Evolutionary conservation across 306 rosid species (phyloP).

Genomic region (Dryas octopetala): DNA sequence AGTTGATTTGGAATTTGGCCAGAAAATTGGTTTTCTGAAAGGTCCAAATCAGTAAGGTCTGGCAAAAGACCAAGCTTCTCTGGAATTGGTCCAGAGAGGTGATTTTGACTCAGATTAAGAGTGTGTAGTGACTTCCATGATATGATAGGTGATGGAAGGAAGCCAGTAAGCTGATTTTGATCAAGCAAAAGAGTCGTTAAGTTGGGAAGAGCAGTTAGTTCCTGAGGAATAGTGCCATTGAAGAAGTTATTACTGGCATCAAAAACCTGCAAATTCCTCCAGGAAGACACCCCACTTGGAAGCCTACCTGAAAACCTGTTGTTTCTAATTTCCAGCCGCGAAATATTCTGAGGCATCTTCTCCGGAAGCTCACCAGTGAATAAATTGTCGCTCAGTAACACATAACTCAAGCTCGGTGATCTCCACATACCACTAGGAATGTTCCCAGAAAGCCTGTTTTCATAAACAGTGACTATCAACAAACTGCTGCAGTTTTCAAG

Average conservation of each 20-base stretch:
- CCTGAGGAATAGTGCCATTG: slow-evolving; percentile 58
- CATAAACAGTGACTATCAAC: slow-evolving; percentile 17
- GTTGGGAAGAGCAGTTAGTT: slow-evolving; percentile 40
- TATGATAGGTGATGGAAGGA: slow-evolving; percentile 41
- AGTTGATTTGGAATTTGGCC: slow-evolving; percentile 54
- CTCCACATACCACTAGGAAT: slow-evolving; percentile 78
- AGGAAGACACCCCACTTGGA: slow-evolving; percentile 53
- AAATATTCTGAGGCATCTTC: slow-evolving; percentile 38
- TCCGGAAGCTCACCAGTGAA: slow-evolving; percentile 61
- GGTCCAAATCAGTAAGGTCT: slow-evolving; percentile 48
- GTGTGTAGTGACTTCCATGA: slow-evolving; percentile 44
- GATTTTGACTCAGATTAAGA: slow-evolving; percentile 51
- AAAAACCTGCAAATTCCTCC: slow-evolving; percentile 44
- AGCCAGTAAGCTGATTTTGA: slow-evolving; percentile 47
- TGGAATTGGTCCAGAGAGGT: slow-evolving; percentile 52
- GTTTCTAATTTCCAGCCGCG: slow-evolving; percentile 42
- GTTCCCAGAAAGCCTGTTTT: slow-evolving; percentile 48
- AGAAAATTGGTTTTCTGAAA: slow-evolving; percentile 62
- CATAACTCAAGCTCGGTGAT: slow-evolving; percentile 22
- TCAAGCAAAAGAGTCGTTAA: slow-evolving; percentile 42
- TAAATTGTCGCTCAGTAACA: slow-evolving; percentile 41
- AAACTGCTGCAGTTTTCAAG: slow-evolving; percentile 56
- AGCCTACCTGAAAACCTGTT: slow-evolving; percentile 59
- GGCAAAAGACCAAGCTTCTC: slow-evolving; percentile 38
- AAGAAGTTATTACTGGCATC: slow-evolving; percentile 51